Conservation (phyloP, 129 eudicot species). For the Artemisia tridentata region DNA sequence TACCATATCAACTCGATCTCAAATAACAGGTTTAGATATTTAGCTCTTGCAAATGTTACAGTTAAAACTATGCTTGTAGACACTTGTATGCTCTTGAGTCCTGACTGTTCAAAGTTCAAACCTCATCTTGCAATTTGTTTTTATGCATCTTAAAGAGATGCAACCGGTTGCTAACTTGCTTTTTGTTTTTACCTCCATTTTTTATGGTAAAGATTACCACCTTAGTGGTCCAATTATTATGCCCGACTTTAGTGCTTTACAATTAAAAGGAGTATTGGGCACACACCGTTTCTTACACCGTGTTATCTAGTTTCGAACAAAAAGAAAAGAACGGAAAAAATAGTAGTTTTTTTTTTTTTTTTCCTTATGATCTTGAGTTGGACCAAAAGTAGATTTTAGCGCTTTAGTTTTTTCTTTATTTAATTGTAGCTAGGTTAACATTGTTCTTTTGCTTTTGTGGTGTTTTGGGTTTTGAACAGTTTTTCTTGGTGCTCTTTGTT, state of each 20-base stretch:
- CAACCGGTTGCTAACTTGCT: neutral
- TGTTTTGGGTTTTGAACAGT: too few relatives aligned
- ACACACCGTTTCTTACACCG: neutral
- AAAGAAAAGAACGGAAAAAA: neutral
- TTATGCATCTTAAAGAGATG: conserved; percentile 9
- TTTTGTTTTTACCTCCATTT: neutral
- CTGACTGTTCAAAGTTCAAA: neutral
- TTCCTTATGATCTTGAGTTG: neutral
- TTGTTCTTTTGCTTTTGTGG: too few relatives aligned
- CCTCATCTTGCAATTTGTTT: conserved; percentile 10
- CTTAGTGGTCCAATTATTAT: neutral
- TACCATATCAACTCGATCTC: conserved; percentile 97
- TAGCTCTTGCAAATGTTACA: neutral
- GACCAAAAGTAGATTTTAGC: too few relatives aligned
- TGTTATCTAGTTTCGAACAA: neutral
- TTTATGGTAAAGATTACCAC: neutral
- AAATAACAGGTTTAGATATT: conserved; percentile 64
- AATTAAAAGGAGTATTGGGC: too few relatives aligned
- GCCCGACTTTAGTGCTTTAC: too few relatives aligned
- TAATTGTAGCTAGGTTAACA: too few relatives aligned
- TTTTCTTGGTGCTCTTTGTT: too few relatives aligned
- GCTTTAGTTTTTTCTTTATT: too few relatives aligned
- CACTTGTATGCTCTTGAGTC: conserved; percentile 3
- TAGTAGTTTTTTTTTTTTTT: neutral
- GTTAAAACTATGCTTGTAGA: conserved; percentile 10